Evolutionary conservation across 1,284 basidiomycete species (phyloP).

Genomic region (Ceratobasidium sp.): DNA sequence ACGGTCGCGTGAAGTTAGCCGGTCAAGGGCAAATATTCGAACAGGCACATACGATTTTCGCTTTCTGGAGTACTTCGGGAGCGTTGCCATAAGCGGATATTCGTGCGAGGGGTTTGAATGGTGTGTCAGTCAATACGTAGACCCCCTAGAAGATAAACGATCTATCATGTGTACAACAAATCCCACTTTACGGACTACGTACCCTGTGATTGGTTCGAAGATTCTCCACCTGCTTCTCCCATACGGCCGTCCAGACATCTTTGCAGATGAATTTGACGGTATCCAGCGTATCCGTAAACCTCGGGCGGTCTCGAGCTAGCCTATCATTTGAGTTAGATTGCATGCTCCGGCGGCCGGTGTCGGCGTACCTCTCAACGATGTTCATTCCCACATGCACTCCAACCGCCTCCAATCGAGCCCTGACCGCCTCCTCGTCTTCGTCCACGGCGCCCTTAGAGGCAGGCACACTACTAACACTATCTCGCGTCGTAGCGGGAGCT

Average conservation of each 20-base stretch:
- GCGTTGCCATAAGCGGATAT: constrained; percentile 81
- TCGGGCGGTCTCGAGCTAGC: constrained; percentile 49
- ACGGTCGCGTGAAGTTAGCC: not conserved
- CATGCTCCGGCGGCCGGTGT: not conserved
- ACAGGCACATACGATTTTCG: constrained; percentile 62
- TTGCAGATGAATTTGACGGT: constrained; percentile 96
- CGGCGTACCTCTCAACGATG: constrained; percentile 78
- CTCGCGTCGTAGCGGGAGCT: constrained; percentile 48
- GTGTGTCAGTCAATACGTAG: constrained; percentile 91
- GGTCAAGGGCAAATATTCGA: constrained; percentile 3
- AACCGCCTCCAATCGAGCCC: constrained; percentile 77
- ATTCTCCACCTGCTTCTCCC: constrained; percentile 96
- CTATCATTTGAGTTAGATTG: constrained; percentile 12
- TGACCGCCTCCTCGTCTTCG: constrained; percentile 76
- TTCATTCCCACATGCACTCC: constrained; percentile 88
- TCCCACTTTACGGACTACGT: constrained; percentile 49
- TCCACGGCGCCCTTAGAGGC: constrained; percentile 55
- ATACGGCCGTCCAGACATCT: constrained; percentile 86
- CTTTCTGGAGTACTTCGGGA: constrained; percentile 73
- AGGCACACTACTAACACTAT: constrained; percentile 50
- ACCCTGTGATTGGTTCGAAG: constrained; percentile 93
- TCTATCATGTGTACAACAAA: constrained; percentile 50
- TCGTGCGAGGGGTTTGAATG: constrained; percentile 82
- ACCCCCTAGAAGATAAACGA: constrained; percentile 67
- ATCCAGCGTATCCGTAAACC: constrained; percentile 85